These are phyloP conservation scores for Sphaerosporella brunnea DNA, from an alignment of 495 filamentous ascomycete genomes.

Conservation along the genomic window DNA sequence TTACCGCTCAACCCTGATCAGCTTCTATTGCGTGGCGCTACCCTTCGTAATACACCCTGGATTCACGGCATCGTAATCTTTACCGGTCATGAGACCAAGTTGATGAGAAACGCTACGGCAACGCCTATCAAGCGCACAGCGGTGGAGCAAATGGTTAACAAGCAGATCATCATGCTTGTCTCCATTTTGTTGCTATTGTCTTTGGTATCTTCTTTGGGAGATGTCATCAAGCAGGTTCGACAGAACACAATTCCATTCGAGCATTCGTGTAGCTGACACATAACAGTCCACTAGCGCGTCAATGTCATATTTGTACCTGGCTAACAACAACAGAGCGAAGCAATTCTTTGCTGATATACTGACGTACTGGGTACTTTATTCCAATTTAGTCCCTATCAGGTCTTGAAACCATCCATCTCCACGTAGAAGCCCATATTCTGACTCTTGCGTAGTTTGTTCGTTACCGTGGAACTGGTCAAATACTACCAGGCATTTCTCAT, in stretches of 20 bases:
- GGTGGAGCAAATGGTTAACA: conserved; percentile 82
- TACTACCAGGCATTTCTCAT: conserved; percentile 95
- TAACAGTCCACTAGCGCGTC: conserved; percentile 21
- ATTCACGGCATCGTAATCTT: conserved; percentile 94
- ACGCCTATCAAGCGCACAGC: conserved; percentile 94
- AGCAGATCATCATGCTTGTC: conserved; percentile 78
- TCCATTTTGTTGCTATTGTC: conserved; percentile 68
- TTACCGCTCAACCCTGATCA: conserved; percentile 65
- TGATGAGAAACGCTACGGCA: conserved; percentile 97
- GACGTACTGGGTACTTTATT: conserved; percentile 98
- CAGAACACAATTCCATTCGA: not conserved
- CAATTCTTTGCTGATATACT: conserved; percentile 91
- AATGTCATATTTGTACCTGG: conserved; percentile 49
- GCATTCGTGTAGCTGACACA: conserved; percentile 4
- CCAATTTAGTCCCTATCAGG: conserved; percentile 88
- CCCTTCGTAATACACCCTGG: conserved; percentile 93
- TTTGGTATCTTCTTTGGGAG: conserved; percentile 76
- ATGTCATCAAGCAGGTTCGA: conserved; percentile 43
- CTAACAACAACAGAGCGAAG: conserved; percentile 40
- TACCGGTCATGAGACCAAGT: conserved; percentile 94
- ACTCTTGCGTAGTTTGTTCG: conserved; percentile 45
- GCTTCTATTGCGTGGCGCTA: conserved; percentile 80
- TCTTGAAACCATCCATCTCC: conserved; percentile 7
- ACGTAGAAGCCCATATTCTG: conserved; percentile 7
- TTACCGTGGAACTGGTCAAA: conserved; percentile 95